Evolutionary conservation across 2,329 filamentous ascomycete species (phyloP).

Genomic region (Scolecobasidium constrictum): DNA sequence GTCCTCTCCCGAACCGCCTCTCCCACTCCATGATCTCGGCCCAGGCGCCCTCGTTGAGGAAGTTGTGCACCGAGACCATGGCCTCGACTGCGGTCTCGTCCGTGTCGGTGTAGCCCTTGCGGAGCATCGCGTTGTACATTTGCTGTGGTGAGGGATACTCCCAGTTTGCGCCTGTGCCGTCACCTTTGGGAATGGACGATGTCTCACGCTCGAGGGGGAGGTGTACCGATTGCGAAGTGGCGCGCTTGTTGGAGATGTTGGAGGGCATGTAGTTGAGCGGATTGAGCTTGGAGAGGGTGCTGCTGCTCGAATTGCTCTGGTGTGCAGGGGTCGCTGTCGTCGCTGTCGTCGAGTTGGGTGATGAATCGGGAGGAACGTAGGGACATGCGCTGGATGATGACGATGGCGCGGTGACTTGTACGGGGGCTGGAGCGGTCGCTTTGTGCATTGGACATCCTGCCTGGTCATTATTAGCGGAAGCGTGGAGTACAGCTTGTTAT

Average conservation of each 20-base stretch:
- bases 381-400: constrained; percentile 37
- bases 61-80: constrained; percentile 98
- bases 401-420: constrained; percentile 17
- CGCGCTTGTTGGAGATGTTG: constrained; percentile 49
- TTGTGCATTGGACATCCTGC: constrained; percentile 62
- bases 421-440: constrained; percentile 20
- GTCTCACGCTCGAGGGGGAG: constrained; percentile 73
- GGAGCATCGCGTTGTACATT: constrained; percentile 97
- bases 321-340: too few species aligned
- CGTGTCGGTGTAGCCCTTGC: constrained; percentile 92
- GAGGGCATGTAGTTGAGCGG: constrained; percentile 94
- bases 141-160: constrained; percentile 98
- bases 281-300: constrained; percentile 54
- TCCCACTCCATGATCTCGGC: constrained; percentile 92
- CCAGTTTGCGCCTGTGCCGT: constrained; percentile 66
- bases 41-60: constrained; percentile 96
- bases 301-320: too few species aligned
- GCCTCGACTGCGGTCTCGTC: constrained; percentile 86
- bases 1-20: constrained; percentile 66
- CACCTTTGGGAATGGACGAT: constrained; percentile 84
- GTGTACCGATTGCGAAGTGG: constrained; percentile 58
- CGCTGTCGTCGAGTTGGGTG: constrained; percentile 18
- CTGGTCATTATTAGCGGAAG: constrained; percentile 31
- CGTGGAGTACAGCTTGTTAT: constrained; percentile 2
- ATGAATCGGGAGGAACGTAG: constrained; percentile 35